phyloP scores from a whole-genome alignment of 352 stramenopile species.

The Pythium phragmitis region DNA sequence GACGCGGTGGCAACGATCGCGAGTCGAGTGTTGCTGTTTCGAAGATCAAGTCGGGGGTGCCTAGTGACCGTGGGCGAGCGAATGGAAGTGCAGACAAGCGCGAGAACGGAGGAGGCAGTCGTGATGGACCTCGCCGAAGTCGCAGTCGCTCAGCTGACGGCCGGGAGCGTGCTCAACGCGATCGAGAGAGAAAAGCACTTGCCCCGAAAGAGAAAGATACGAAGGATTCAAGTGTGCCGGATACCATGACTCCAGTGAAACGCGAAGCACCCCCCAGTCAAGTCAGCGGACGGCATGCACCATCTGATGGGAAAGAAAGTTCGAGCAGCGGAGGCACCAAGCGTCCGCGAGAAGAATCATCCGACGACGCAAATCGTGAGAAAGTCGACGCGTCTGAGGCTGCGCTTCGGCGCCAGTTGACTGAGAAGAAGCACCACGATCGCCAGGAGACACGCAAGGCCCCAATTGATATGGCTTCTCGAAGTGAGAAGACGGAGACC shows the following conservation, averaged over 20 bases:
- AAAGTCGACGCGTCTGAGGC: conserved; percentile 49
- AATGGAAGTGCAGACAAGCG: conserved; percentile 20
- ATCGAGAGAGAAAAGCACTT: conserved; percentile 16
- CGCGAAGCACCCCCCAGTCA: conserved; percentile 22
- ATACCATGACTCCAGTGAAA: neutral
- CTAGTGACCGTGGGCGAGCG: conserved; percentile 16
- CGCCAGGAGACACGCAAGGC: conserved; percentile 9
- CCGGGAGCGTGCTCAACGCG: conserved; percentile 8
- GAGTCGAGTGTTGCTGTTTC: conserved; percentile 5
- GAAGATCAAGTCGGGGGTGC: conserved; percentile 10
- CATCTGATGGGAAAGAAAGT: conserved; percentile 20
- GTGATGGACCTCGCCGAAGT: conserved; percentile 18
- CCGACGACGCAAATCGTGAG: conserved; percentile 33
- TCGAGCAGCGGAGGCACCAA: conserved; percentile 31
- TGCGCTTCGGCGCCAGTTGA: conserved; percentile 37
- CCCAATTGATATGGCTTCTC: neutral
- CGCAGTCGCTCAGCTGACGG: conserved; percentile 27
- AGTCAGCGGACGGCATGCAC: conserved; percentile 18
- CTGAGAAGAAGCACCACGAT: conserved; percentile 63
- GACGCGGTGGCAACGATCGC: conserved; percentile 22
- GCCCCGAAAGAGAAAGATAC: conserved; percentile 11
- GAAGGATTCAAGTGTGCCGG: conserved; percentile 2
- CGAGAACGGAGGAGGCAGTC: conserved; percentile 9
- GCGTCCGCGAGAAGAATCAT: conserved; percentile 53
- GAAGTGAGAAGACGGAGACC: conserved; percentile 8